A percentile compares a stretch with the other conserved stretches of the same genome.
Evolutionary conservation across 768 basidiomycete genomes (phyloP).

Genomic region (Gautieria morchelliformis): DNA sequence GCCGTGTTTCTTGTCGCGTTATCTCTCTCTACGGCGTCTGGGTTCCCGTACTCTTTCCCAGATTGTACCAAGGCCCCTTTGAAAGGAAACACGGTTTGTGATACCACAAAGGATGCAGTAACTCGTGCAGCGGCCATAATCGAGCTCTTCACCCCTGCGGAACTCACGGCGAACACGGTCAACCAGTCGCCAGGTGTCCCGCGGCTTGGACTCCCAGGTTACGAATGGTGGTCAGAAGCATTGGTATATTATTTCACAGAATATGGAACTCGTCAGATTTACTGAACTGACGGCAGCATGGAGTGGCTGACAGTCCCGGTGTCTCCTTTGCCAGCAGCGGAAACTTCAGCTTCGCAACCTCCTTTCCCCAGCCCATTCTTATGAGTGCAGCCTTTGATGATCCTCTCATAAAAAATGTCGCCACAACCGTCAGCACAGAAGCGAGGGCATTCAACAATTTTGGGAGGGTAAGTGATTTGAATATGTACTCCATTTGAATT

Average conservation of each 20-base stretch:
- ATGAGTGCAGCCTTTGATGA: slow-evolving; percentile 50
- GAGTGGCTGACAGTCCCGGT: slow-evolving; percentile 44
- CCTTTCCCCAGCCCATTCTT: slow-evolving; percentile 48
- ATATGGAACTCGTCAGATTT: background rate
- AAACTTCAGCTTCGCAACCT: slow-evolving; percentile 47
- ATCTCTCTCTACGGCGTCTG: background rate
- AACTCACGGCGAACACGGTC: slow-evolving; percentile 42
- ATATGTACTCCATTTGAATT: background rate
- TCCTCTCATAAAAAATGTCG: slow-evolving; percentile 37
- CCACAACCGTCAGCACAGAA: slow-evolving; percentile 45
- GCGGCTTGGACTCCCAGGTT: slow-evolving; percentile 45
- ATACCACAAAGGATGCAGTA: slow-evolving; percentile 32
- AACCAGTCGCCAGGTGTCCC: slow-evolving; percentile 42
- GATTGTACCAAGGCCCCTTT: slow-evolving; percentile 40
- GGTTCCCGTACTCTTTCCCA: slow-evolving; percentile 30
- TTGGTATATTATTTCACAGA: slow-evolving; percentile 28
- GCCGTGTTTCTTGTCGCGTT: background rate
- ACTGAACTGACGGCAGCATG: slow-evolving; percentile 31
- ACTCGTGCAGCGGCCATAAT: slow-evolving; percentile 44
- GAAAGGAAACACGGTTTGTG: slow-evolving; percentile 37
- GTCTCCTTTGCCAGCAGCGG: slow-evolving; percentile 40
- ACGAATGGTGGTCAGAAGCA: slow-evolving; percentile 55
- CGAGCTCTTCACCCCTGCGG: slow-evolving; percentile 37
- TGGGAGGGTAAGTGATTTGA: slow-evolving; percentile 18
- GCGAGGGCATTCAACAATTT: slow-evolving; percentile 50